Evolutionary conservation across 371 early-diverging fungal species (phyloP).

Genomic region (Apophysomyces variabilis): DNA sequence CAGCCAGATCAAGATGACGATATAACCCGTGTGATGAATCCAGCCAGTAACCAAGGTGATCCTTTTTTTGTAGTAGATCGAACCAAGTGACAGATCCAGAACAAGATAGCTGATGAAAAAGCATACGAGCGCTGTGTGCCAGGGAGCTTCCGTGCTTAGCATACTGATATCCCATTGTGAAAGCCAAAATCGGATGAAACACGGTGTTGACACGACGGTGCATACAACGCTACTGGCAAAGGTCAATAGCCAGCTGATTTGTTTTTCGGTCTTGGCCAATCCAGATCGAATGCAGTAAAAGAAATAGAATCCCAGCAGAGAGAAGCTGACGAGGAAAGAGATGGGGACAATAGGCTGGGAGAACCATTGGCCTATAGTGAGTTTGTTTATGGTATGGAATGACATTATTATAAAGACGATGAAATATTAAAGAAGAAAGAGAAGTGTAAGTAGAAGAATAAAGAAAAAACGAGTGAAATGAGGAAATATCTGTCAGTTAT

Average conservation of each 20-base stretch:
- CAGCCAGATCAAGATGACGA: slow-evolving; percentile 26
- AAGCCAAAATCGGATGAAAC: slow-evolving; percentile 25
- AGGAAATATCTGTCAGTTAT: slow-evolving; percentile 1
- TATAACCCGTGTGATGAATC: slow-evolving; percentile 54
- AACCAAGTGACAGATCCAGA: slow-evolving; percentile 45
- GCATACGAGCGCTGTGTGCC: slow-evolving; percentile 27
- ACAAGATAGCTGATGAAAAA: slow-evolving; percentile 44
- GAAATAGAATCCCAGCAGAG: slow-evolving; percentile 21
- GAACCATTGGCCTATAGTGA: slow-evolving; percentile 26
- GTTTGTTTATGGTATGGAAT: slow-evolving; percentile 8
- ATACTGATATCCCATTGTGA: slow-evolving; percentile 27
- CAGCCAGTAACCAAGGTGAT: slow-evolving; percentile 55
- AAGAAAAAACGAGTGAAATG: too few species aligned
- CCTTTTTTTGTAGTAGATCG: slow-evolving; percentile 43
- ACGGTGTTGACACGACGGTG: slow-evolving; percentile 29
- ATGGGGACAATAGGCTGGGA: slow-evolving; percentile 29
- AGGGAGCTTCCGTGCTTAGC: slow-evolving; percentile 21
- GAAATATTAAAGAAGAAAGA: neutral
- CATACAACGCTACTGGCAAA: slow-evolving; percentile 34
- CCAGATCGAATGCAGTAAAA: slow-evolving; percentile 26
- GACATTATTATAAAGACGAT: neutral
- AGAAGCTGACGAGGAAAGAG: slow-evolving; percentile 23
- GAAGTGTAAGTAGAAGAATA: neutral
- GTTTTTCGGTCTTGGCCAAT: slow-evolving; percentile 32
- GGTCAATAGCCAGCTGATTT: slow-evolving; percentile 36